These are phyloP conservation scores for Trametes punicea DNA, from an alignment of 768 basidiomycete species.

Conservation along the genomic window DNA sequence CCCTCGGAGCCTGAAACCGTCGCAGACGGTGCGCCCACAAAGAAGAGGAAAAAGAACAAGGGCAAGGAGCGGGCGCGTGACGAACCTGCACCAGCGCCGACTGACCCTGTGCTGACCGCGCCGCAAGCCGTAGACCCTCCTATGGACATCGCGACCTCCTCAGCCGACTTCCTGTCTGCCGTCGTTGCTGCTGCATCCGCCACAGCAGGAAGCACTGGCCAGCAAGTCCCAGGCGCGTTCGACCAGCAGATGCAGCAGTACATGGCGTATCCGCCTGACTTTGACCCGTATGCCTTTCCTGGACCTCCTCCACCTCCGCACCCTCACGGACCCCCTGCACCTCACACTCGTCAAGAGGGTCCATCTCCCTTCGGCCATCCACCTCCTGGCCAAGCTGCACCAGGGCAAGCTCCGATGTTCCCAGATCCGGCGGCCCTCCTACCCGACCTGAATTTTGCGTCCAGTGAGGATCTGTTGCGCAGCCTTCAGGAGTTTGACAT, in stretches of 20 bases:
- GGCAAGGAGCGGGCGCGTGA: constrained; percentile 36
- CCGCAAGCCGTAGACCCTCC: constrained; percentile 8
- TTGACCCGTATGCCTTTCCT: constrained; percentile 32
- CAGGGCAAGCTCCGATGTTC: constrained; percentile 29
- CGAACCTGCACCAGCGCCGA: constrained; percentile 11
- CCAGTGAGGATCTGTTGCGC: constrained; percentile 72
- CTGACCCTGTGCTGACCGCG: constrained; percentile 1
- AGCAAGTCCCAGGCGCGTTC: constrained; percentile 17
- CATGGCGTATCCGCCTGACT: constrained; percentile 28
- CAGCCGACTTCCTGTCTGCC: constrained; percentile 59
- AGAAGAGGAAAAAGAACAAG: constrained; percentile 35
- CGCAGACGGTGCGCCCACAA: constrained; percentile 24
- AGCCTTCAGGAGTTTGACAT: constrained; percentile 72
- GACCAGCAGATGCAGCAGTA: constrained; percentile 27
- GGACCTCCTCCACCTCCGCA: constrained; percentile 21
- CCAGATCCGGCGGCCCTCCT: constrained; percentile 24
- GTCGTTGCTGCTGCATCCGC: constrained; percentile 65
- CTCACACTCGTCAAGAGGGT: constrained; percentile 22
- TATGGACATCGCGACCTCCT: constrained; percentile 40
- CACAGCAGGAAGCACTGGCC: constrained; percentile 36
- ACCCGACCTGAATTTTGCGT: constrained; percentile 42
- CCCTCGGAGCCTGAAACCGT: constrained; percentile 25
- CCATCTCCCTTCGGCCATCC: constrained; percentile 25
- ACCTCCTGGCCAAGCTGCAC: constrained; percentile 10
- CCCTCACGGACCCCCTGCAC: constrained; percentile 27